Conservation (phyloP, 495 filamentous ascomycete species). For the Lindgomyces ingoldianus region DNA sequence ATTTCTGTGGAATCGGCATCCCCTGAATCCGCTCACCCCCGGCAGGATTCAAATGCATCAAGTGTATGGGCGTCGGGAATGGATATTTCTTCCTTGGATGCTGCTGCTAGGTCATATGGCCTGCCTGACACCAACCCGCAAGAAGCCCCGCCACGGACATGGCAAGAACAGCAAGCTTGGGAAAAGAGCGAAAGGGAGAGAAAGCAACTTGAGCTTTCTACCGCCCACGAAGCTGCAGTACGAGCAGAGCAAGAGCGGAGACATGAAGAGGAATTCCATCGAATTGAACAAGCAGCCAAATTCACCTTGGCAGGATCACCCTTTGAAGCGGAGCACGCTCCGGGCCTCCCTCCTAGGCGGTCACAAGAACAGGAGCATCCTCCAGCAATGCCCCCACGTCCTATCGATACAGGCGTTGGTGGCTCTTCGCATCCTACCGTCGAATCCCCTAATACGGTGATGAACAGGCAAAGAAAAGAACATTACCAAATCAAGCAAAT, state of each 20-base stretch:
- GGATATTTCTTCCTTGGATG: constrained; percentile 33
- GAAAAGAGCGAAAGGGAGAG: constrained; percentile 34
- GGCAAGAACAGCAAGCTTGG: constrained; percentile 40
- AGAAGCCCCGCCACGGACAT: constrained; percentile 26
- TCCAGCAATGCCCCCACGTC: constrained; percentile 35
- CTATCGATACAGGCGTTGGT: constrained; percentile 16
- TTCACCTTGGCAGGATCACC: constrained; percentile 5
- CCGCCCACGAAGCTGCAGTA: constrained; percentile 29
- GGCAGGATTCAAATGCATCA: constrained; percentile 29
- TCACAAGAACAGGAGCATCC: constrained; percentile 31
- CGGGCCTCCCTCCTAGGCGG: constrained; percentile 26
- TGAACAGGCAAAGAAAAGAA: constrained; percentile 56
- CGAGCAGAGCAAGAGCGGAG: constrained; percentile 33
- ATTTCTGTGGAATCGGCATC: constrained; percentile 31
- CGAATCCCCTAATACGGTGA: constrained; percentile 38
- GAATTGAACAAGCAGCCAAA: constrained; percentile 27
- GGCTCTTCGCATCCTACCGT: constrained; percentile 2
- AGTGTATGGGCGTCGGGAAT: constrained; percentile 24
- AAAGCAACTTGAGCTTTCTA: constrained; percentile 23
- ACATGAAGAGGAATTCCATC: constrained; percentile 38
- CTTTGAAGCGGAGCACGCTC: constrained; percentile 25
- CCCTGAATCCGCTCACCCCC: constrained; percentile 13
- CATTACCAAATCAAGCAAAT: constrained; percentile 72
- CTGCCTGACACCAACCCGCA: constrained; percentile 20
- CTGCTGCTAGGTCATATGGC: constrained; percentile 29